Conservation (phyloP, 768 basidiomycete species). For the Strobilomyces echinocephalus region DNA sequence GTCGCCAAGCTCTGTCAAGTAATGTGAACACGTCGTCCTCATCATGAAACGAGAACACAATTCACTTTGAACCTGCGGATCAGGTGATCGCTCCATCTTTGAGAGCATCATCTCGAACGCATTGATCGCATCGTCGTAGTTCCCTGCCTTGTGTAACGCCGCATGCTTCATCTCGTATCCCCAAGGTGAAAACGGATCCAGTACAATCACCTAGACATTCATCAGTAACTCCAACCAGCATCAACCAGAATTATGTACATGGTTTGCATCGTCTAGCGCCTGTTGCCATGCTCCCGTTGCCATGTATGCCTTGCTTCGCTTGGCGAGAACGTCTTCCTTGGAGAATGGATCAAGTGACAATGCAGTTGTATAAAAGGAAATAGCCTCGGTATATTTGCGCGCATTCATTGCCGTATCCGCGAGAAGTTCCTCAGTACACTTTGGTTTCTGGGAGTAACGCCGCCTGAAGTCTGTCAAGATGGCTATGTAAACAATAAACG, state of each 20-base stretch:
- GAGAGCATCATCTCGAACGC: too few relatives aligned
- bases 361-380: neutral
- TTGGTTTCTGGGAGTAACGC: neutral
- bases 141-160: too few relatives aligned
- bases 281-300: neutral
- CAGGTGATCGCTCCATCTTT: too few relatives aligned
- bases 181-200: too few relatives aligned
- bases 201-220: neutral
- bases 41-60: too few relatives aligned
- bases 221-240: neutral
- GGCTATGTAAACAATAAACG: neutral
- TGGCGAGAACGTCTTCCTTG: neutral
- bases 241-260: neutral
- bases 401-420: neutral
- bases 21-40: too few relatives aligned
- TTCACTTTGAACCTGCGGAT: too few relatives aligned
- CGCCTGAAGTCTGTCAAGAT: neutral
- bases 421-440: neutral
- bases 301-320: neutral
- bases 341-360: neutral
- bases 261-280: neutral
- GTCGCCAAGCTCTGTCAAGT: neutral
- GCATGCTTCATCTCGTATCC: too few relatives aligned
- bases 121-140: too few relatives aligned
- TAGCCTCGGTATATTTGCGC: neutral